Evolutionary conservation across 1,284 basidiomycete species (phyloP), one percentile per base, ranked within the genome.

Genomic region (Leccinum griseonigrum): DNA sequence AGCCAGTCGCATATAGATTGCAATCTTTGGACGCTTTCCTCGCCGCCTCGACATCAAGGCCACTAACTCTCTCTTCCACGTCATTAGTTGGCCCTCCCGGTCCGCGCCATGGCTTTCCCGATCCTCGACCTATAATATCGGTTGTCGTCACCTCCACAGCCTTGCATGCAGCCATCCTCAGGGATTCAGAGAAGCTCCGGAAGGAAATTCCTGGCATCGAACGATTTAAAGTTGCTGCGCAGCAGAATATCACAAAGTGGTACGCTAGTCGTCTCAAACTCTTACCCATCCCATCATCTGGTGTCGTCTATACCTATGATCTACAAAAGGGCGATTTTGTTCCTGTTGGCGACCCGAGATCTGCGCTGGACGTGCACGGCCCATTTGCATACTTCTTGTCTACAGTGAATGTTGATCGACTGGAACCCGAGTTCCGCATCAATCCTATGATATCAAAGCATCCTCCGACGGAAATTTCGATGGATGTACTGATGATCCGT

Each of bases 341-440:
- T n/a, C 69, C 79, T n/a, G 76, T 79, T 66, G 69, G 74, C 2
- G 73, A 76, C 14, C 72, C 74, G 16, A 66, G 74, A 34, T 73
- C 76, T 4, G 71, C 77, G 18, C 73, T 83, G 29, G 79, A 81
- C 51, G 63, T 90, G n/a, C 68, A 81, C 1, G 95, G 94, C 0
- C 94, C 94, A 1, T 97, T 97, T 70, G 78, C 83, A 18, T 98
- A 98, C 75, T 92, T 95, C 71, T 75, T 97, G 22, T 87, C 88
- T 6, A 90, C 90, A 0, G 81, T 92, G 57, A 91, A 93, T 61
- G 90, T 92, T 32, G 88, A 94, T 73, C 82, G 95, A 14, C 80
- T 98, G 60, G 95, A 98, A 74, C 85, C 91, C 1, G 73, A 78
- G 2, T 97, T 97, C 71, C 79, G 88, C 59, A 68, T 66, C 62